Base-by-base conservation (phyloP, 139 green algal genomes). In the Dunaliella sp. region DNA sequence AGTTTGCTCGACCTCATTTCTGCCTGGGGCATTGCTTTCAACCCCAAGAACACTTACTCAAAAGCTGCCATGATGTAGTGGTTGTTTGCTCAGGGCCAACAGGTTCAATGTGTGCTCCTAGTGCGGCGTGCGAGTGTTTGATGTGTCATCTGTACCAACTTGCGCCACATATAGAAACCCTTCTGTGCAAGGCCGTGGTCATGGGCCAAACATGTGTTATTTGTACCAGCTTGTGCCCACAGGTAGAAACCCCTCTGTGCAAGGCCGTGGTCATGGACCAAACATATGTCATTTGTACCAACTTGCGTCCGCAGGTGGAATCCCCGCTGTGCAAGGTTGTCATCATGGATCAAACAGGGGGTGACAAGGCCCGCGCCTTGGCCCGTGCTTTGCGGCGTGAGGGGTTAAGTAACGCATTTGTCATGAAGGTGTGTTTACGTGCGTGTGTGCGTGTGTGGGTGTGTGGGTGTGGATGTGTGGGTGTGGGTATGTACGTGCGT, bases 201-300 rank as follows among this genome's bases (percentile, higher is more conserved):
- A 88, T 87, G 84, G 86, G 86, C 57, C 65, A 85, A 48, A 81
- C 32, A n/a, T n/a, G n/a, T n/a, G n/a, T n/a, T n/a, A n/a, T n/a
- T n/a, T n/a, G n/a, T n/a, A n/a, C n/a, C n/a, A n/a, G n/a, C n/a
- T n/a, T n/a, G n/a, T n/a, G n/a, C 2, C 28, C 73, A n/a, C 83
- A 85, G 59, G 59, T 75, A n/a, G 32, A 35, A 31, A 77, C 58
- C 24, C 37, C 65, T 33, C 31, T 58, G 36, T 87, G 83, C 32
- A 83, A 84, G 32, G 38, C 89, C 28, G 38, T 86, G 28, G 36
- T 89, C n/a, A 88, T 87, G 84, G 86, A 88, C 57, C 65, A 85
- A 48, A 81, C 32, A 3, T n/a, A n/a, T n/a, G n/a, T n/a, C n/a
- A n/a, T n/a, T n/a, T n/a, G n/a, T n/a, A 24, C 58, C 21, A 21